Evolutionary conservation across 805 yeast genomes (phyloP).

Genomic region (Candida pseudofarinosa): DNA sequence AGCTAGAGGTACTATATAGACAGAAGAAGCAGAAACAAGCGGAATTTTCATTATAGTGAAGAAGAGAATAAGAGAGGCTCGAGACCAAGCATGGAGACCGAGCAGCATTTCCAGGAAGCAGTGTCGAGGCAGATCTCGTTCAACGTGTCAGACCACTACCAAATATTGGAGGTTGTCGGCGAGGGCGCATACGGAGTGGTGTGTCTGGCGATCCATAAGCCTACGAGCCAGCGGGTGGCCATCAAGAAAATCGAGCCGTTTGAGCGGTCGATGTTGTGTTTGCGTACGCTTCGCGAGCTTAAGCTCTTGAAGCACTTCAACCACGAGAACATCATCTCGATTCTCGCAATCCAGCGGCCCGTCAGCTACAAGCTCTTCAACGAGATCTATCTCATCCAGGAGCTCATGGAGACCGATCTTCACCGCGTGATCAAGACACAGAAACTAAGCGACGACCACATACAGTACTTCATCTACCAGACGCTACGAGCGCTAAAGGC

Average conservation of each 20-base stretch:
- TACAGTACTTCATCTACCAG: slow-evolving; percentile 90
- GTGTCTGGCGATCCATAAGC: slow-evolving; percentile 82
- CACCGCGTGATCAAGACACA: slow-evolving; percentile 82
- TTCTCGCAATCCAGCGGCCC: slow-evolving; percentile 87
- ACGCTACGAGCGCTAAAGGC: slow-evolving; percentile 86
- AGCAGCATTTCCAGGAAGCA: not conserved
- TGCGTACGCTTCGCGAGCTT: slow-evolving; percentile 85
- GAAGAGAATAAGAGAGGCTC: too few relatives aligned
- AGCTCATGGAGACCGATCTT: slow-evolving; percentile 83
- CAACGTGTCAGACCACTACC: slow-evolving; percentile 84
- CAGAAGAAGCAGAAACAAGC: too few relatives aligned
- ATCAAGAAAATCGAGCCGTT: slow-evolving; percentile 93
- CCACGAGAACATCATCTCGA: slow-evolving; percentile 89
- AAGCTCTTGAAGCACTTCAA: slow-evolving; percentile 85
- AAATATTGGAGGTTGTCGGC: slow-evolving; percentile 80
- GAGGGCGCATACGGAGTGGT: slow-evolving; percentile 97
- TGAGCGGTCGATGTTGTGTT: slow-evolving; percentile 81
- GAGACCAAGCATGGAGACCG: not conserved
- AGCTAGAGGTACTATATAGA: too few relatives aligned
- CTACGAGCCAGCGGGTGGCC: slow-evolving; percentile 86
- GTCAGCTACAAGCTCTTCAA: slow-evolving; percentile 66
- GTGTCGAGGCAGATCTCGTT: slow-evolving; percentile 45
- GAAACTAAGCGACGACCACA: slow-evolving; percentile 82
- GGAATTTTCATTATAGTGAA: too few relatives aligned
- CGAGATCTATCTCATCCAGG: slow-evolving; percentile 87